These are phyloP conservation scores for Escallonia rubra DNA, from an alignment of 129 eudicot species.

Conservation along the genomic window DNA sequence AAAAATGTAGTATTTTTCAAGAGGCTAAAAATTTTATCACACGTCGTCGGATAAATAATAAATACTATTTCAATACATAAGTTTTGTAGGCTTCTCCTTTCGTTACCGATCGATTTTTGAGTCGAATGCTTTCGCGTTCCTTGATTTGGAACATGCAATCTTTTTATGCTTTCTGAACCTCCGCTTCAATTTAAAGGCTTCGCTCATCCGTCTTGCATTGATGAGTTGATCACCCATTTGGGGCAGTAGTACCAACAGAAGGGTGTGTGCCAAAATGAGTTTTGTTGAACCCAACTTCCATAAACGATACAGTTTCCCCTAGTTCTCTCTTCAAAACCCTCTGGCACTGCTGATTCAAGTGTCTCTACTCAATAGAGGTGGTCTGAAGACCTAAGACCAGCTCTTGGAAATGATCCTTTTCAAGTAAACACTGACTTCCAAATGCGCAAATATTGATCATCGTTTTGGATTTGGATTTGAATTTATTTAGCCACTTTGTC, in stretches of 20 bases:
- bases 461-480: not conserved
- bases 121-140: no score
- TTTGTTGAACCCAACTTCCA: conserved; percentile 39
- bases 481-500: conserved; percentile 21
- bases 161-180: conserved; percentile 31
- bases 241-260: conserved; percentile 37
- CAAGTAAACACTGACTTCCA: conserved; percentile 27
- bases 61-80: no score
- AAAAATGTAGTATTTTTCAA: no score
- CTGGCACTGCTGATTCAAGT: conserved; percentile 24
- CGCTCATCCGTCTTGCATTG: conserved; percentile 25
- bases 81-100: no score
- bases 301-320: conserved; percentile 17
- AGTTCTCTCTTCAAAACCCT: conserved; percentile 28
- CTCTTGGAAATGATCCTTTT: conserved; percentile 30
- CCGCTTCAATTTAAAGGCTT: conserved; percentile 30
- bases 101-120: no score
- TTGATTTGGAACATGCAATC: conserved; percentile 26
- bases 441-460: conserved; percentile 28
- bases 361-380: conserved; percentile 21
- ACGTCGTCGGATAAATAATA: no score
- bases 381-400: conserved; percentile 25
- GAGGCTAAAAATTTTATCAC: no score
- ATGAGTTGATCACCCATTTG: conserved; percentile 20
- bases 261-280: conserved; percentile 27